Evolutionary conservation across 106 monocot genomes (phyloP), one percentile per base, ranked within the genome.

Genomic region (Triglochin maritima): DNA sequence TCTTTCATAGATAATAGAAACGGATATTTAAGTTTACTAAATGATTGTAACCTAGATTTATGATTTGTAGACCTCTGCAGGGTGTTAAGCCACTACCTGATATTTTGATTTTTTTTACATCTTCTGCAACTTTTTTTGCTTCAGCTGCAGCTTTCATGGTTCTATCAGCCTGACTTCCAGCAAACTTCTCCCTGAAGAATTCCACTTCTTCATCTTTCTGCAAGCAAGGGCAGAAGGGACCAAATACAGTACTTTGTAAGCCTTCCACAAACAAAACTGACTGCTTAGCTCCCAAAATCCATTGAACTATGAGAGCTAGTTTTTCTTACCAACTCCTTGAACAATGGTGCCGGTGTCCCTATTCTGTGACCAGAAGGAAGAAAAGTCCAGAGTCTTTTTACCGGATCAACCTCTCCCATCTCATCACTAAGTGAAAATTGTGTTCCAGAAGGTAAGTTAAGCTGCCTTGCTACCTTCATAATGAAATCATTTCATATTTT

Each of bases 81-180:
- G 44, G 29, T 29, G 29, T 44, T 44, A 15, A 76, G 17, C 43
- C 5, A 43, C 7, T 81, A 90, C 95, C 90, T 69, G 87, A 76
- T 65, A 95, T 49, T 52, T 72, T 85, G 56, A 87, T 74, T 43
- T 50, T 64, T 65, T 90, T 90, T 29, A 90, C 77, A 69, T 85
- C 67, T 47, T 85, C 87, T 56, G 83, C 79, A 44, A 91, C 51
- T 56, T 80, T 82, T 47, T 80, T 90, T 11, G 81, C 77, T 71
- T 91, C 88, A 67, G 81, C 79, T 69, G 79, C 83, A 45, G 81
- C 79, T 58, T 86, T 91, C 44, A 68, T 62, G 47, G 56, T 60
- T 72, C 95, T 87, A 29, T 96, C 95, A 73, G 95, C 87, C 79
- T 96, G 95, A 78, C 90, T 90, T 45, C 95, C 95, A 69, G 95